These are phyloP conservation scores for Cryptococcus wingfieldii DNA, from an alignment of 1,284 basidiomycete genomes.

Conservation along the genomic window DNA sequence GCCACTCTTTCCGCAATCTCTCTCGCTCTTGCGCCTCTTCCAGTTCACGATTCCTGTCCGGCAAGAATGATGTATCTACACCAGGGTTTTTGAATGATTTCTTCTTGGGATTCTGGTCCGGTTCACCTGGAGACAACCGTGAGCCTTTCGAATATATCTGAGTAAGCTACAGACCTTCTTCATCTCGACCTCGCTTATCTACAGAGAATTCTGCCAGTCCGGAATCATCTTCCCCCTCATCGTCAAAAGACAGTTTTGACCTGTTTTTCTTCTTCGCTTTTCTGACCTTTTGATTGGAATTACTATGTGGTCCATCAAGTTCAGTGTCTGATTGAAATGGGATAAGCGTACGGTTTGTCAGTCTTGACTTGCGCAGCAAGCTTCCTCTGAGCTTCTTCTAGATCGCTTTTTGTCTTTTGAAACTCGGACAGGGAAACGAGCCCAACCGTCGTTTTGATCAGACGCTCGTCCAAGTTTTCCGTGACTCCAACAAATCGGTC, in stretches of 20 bases:
- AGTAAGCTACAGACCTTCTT: slow-evolving; percentile 16
- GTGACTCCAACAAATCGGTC: slow-evolving; percentile 90
- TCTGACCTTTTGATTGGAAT: slow-evolving; percentile 59
- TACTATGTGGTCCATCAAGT: slow-evolving; percentile 46
- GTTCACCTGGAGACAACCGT: slow-evolving; percentile 8
- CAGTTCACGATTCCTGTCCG: slow-evolving; percentile 93
- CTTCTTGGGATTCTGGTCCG: slow-evolving; percentile 50
- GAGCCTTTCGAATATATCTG: neutral
- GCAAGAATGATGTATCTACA: slow-evolving; percentile 97
- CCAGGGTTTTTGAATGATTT: slow-evolving; percentile 88
- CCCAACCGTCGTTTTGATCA: slow-evolving; percentile 91
- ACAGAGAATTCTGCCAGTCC: slow-evolving; percentile 8
- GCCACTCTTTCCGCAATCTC: slow-evolving; percentile 83
- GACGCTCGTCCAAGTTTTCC: slow-evolving; percentile 88
- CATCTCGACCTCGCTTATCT: slow-evolving; percentile 27
- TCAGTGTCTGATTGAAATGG: neutral
- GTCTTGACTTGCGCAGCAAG: slow-evolving; percentile 63
- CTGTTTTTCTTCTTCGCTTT: slow-evolving; percentile 86
- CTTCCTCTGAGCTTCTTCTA: slow-evolving; percentile 87
- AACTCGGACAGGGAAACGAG: slow-evolving; percentile 92
- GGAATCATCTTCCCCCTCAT: slow-evolving; percentile 59
- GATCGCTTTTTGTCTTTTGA: slow-evolving; percentile 75
- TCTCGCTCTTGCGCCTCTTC: slow-evolving; percentile 83
- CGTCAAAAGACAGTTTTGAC: slow-evolving; percentile 80
- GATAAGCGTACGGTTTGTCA: slow-evolving; percentile 26